Evolutionary conservation across 2,329 filamentous ascomycete genomes (phyloP).

Genomic region (Gnomoniopsis smithogilvyi): DNA sequence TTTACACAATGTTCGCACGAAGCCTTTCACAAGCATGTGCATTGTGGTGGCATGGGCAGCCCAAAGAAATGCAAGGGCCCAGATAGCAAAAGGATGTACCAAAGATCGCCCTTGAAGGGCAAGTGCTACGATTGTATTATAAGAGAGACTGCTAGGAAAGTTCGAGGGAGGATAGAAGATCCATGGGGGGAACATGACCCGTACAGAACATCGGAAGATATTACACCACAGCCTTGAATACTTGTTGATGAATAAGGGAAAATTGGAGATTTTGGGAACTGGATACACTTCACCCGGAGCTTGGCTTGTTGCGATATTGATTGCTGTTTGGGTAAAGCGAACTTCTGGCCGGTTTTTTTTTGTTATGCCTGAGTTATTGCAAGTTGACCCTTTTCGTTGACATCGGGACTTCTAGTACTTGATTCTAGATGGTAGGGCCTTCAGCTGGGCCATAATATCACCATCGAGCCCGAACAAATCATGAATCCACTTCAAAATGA

Average conservation of each 20-base stretch:
- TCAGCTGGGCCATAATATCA: conserved; percentile 17
- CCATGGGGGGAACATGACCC: not conserved
- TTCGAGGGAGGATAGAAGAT: not conserved
- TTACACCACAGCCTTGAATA: not conserved
- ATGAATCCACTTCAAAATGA: conserved; percentile 32
- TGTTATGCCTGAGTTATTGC: not conserved
- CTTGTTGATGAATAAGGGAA: not conserved
- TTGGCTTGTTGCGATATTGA: not conserved
- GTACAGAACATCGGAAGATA: not conserved
- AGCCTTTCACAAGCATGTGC: not conserved
- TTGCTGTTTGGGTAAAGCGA: not conserved
- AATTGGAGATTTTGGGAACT: not conserved
- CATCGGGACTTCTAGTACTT: conserved; percentile 20
- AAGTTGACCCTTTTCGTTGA: not conserved
- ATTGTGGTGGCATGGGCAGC: not conserved
- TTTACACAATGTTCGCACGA: not conserved
- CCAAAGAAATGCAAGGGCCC: not conserved
- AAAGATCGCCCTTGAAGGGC: not conserved
- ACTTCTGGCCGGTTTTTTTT: not conserved
- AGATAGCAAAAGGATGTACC: not conserved
- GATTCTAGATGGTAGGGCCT: not conserved
- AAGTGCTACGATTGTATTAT: not conserved
- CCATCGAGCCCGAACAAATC: conserved; percentile 28
- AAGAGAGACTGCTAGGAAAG: not conserved
- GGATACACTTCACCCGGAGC: too few species aligned